Evolutionary conservation across 2,329 filamentous ascomycete species (phyloP).

Genomic region (Colletotrichum lupini): DNA sequence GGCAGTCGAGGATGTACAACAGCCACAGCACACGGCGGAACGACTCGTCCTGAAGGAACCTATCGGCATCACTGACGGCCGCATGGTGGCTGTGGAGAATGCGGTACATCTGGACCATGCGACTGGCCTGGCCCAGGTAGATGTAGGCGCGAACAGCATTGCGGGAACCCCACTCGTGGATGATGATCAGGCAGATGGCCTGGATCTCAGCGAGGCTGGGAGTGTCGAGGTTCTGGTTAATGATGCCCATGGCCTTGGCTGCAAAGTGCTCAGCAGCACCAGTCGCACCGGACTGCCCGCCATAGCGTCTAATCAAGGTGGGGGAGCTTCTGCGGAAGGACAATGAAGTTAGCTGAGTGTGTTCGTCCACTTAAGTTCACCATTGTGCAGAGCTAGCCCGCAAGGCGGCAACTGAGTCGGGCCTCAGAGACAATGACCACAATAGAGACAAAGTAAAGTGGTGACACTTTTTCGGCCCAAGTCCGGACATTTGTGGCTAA

Average conservation of each 20-base stretch:
- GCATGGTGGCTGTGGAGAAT: slow-evolving; percentile 67
- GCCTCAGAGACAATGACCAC: slow-evolving; percentile 18
- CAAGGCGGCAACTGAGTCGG: background rate
- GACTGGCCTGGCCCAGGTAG: slow-evolving; percentile 71
- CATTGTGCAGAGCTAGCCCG: background rate
- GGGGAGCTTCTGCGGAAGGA: slow-evolving; percentile 60
- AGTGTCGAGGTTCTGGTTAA: slow-evolving; percentile 69
- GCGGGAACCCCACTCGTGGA: slow-evolving; percentile 71
- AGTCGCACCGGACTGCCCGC: slow-evolving; percentile 60
- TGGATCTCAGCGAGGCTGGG: slow-evolving; percentile 71
- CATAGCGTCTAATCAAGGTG: slow-evolving; percentile 67
- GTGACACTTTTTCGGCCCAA: slow-evolving; percentile 13
- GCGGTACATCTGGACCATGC: slow-evolving; percentile 73
- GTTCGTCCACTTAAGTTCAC: background rate
- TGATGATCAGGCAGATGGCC: slow-evolving; percentile 69
- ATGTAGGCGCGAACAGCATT: slow-evolving; percentile 73
- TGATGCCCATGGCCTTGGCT: slow-evolving; percentile 65
- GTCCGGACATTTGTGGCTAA: slow-evolving; percentile 25
- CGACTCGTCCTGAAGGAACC: slow-evolving; percentile 70
- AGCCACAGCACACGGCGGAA: slow-evolving; percentile 72
- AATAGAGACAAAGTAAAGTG: background rate
- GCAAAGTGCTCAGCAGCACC: slow-evolving; percentile 69
- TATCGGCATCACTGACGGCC: slow-evolving; percentile 61
- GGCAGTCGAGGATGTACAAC: slow-evolving; percentile 72
- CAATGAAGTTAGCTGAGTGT: slow-evolving; percentile 12